These are phyloP conservation scores for Gypsophila paniculata DNA, from an alignment of 179 eudicot species.

Conservation along the genomic window DNA sequence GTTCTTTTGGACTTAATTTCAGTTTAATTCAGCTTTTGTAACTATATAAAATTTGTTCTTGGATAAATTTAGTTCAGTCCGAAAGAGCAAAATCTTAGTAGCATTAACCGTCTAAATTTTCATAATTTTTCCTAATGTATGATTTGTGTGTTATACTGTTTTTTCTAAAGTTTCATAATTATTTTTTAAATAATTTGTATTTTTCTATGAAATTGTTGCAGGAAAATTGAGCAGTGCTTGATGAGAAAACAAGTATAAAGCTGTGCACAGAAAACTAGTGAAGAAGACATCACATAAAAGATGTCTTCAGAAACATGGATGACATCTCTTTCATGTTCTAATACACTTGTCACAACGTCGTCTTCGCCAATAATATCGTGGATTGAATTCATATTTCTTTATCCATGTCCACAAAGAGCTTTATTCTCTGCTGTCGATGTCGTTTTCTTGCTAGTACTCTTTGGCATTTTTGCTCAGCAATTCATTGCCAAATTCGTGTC, in stretches of 20 bases:
- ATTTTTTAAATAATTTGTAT: background rate
- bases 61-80: too few species aligned
- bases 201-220: background rate
- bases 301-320: slow-evolving; percentile 58
- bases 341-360: slow-evolving; percentile 27
- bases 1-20: too few species aligned
- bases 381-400: slow-evolving; percentile 68
- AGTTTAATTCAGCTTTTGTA: too few species aligned
- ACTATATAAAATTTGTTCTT: too few species aligned
- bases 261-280: slow-evolving; percentile 2
- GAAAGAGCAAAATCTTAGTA: too few species aligned
- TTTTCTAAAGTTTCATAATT: background rate
- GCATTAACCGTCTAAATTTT: too few species aligned
- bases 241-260: slow-evolving; percentile 1
- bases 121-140: too few species aligned
- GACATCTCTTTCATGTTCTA: slow-evolving; percentile 60
- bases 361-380: slow-evolving; percentile 40
- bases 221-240: background rate
- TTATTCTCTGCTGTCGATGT: slow-evolving; percentile 47
- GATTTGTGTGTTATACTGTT: background rate
- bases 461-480: slow-evolving; percentile 39
- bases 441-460: slow-evolving; percentile 47
- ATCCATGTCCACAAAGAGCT: slow-evolving; percentile 79
- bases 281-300: slow-evolving; percentile 10
- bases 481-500: slow-evolving; percentile 36